Conservation (phyloP, 805 yeast species). For the Metschnikowia baotianmanensis region DNA sequence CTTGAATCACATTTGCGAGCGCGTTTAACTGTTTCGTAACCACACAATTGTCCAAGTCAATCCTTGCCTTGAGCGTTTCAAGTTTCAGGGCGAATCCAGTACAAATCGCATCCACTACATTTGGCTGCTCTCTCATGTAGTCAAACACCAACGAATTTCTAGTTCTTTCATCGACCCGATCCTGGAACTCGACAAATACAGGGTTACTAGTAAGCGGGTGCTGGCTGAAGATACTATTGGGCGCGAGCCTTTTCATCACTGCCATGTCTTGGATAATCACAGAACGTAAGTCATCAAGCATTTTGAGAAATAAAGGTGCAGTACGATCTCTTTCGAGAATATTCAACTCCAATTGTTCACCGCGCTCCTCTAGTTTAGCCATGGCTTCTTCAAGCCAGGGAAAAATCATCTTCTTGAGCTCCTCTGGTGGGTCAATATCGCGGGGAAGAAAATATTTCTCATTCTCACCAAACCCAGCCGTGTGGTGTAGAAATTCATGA, state of each 20-base stretch:
- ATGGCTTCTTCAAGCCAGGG: slow-evolving; percentile 5
- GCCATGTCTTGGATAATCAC: slow-evolving; percentile 8
- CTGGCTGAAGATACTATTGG: background rate
- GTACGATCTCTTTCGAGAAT: background rate
- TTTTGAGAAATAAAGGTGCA: background rate
- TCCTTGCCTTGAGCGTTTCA: background rate
- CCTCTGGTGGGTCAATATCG: slow-evolving; percentile 5
- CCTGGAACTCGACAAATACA: background rate
- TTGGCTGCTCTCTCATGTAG: background rate
- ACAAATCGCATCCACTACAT: background rate
- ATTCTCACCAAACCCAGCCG: slow-evolving; percentile 1
- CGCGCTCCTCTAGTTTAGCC: background rate
- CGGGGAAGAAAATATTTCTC: slow-evolving; percentile 4
- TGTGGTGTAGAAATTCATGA: background rate
- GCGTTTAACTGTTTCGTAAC: background rate
- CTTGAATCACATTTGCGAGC: background rate
- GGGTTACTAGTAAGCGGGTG: slow-evolving; percentile 2
- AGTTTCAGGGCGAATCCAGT: background rate
- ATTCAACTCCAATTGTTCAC: background rate
- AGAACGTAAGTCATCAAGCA: slow-evolving; percentile 2
- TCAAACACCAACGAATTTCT: background rate
- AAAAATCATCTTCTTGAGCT: slow-evolving; percentile 3
- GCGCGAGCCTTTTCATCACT: background rate
- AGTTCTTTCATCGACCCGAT: background rate
- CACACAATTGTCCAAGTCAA: background rate